Evolutionary conservation across 768 basidiomycete genomes (phyloP).

Genomic region (Rhizopogon vulgaris): DNA sequence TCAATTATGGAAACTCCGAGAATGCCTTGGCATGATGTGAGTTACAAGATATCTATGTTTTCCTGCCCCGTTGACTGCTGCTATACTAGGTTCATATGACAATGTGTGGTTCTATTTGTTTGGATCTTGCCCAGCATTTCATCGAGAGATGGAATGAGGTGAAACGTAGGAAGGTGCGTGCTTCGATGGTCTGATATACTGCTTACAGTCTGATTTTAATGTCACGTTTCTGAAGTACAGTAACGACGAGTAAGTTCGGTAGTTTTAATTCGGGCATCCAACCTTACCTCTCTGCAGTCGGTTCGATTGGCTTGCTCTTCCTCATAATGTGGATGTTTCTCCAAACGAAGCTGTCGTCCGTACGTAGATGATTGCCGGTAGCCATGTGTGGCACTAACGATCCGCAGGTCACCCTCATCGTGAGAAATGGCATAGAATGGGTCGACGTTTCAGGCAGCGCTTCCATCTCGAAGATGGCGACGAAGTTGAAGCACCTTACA

Average conservation of each 20-base stretch:
- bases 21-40: constrained; percentile 96
- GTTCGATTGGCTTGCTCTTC: constrained; percentile 71
- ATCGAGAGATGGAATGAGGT: constrained; percentile 89
- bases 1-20: constrained; percentile 62
- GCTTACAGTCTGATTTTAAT: neutral
- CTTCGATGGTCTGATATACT: neutral
- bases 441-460: constrained; percentile 54
- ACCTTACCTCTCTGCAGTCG: constrained; percentile 27
- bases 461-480: constrained; percentile 48
- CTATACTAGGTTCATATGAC: constrained; percentile 72
- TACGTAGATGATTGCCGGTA: constrained; percentile 20
- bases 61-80: neutral
- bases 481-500: constrained; percentile 35
- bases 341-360: constrained; percentile 66
- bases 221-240: constrained; percentile 15
- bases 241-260: constrained; percentile 39
- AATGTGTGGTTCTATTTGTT: constrained; percentile 69
- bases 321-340: constrained; percentile 56
- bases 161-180: constrained; percentile 68
- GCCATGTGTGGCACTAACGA: neutral
- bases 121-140: constrained; percentile 93
- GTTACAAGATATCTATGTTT: constrained; percentile 18
- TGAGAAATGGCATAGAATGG: constrained; percentile 51
- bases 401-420: constrained; percentile 61
- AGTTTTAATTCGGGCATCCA: neutral